Evolutionary conservation across 1,139 yeast genomes (phyloP).

Genomic region (Casaregolazyma lundiana): DNA sequence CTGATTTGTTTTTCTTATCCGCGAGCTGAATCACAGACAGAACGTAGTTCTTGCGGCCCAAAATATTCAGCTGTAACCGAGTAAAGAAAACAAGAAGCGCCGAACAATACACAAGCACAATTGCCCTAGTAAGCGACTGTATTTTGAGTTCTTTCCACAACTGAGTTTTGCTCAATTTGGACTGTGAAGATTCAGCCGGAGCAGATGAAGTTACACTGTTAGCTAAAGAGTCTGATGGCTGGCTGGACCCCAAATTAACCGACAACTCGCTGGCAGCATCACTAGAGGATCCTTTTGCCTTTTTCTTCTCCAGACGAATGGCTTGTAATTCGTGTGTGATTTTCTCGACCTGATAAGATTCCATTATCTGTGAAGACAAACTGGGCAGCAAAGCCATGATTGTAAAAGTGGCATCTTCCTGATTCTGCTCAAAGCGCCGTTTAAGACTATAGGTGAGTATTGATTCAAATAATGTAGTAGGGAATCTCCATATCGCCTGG

Average conservation of each 20-base stretch:
- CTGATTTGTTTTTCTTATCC: conserved; percentile 31
- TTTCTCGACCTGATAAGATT: conserved; percentile 63
- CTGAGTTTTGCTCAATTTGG: conserved; percentile 55
- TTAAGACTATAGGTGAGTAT: conserved; percentile 25
- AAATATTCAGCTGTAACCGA: conserved; percentile 77
- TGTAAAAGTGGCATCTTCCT: conserved; percentile 83
- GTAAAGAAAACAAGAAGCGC: conserved; percentile 71
- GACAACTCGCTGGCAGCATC: conserved; percentile 9
- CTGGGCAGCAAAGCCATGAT: conserved; percentile 80
- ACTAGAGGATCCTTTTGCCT: conserved; percentile 1
- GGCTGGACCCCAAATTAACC: not conserved
- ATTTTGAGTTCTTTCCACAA: conserved; percentile 82
- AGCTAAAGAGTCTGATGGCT: conserved; percentile 9
- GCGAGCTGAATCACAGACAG: conserved; percentile 74
- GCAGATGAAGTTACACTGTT: not conserved
- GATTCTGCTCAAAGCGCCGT: conserved; percentile 79
- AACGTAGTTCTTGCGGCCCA: conserved; percentile 81
- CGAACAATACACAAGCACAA: conserved; percentile 65
- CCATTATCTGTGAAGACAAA: conserved; percentile 59
- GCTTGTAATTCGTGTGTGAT: conserved; percentile 68
- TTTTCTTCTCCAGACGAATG: conserved; percentile 43
- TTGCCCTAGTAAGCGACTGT: conserved; percentile 66
- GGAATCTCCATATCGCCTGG: not conserved
- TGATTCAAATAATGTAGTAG: not conserved
- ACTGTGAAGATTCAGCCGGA: conserved; percentile 6